Evolutionary conservation across 2,329 filamentous ascomycete species (phyloP).

Genomic region (Fusarium annulatum): DNA sequence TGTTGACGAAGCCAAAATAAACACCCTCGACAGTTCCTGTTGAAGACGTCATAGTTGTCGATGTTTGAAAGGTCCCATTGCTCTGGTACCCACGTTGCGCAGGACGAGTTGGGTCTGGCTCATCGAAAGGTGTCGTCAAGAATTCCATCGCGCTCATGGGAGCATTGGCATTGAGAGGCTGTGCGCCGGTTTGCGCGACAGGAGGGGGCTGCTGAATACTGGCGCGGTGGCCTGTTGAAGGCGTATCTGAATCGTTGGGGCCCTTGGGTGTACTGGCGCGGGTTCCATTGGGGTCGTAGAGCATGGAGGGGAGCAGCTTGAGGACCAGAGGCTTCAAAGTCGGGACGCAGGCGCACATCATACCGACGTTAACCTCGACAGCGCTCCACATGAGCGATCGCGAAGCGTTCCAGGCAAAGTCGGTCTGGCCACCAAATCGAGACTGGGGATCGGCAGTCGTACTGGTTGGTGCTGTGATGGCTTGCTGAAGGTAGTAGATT

Average conservation of each 20-base stretch:
- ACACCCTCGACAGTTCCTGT: conserved; percentile 54
- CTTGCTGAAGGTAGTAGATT: conserved; percentile 88
- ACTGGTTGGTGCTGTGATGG: conserved; percentile 60
- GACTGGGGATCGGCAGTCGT: conserved; percentile 52
- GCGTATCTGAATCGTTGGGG: conserved; percentile 47
- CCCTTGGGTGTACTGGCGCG: conserved; percentile 45
- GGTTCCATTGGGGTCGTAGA: conserved; percentile 63
- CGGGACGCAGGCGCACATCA: conserved; percentile 92
- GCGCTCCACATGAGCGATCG: conserved; percentile 93
- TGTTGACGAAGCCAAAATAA: conserved; percentile 83
- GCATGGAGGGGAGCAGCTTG: conserved; percentile 66
- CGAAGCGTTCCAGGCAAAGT: conserved; percentile 80
- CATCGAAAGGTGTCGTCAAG: conserved; percentile 56
- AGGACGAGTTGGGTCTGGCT: conserved; percentile 16
- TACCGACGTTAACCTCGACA: conserved; percentile 90
- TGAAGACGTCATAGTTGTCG: conserved; percentile 52
- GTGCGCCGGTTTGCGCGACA: conserved; percentile 30
- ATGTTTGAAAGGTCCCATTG: conserved; percentile 19
- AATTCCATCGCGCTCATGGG: conserved; percentile 58
- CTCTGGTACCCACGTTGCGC: conserved; percentile 20
- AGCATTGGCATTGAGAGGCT: conserved; percentile 43
- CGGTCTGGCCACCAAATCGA: conserved; percentile 62
- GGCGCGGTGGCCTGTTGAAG: conserved; percentile 38
- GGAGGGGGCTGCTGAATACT: conserved; percentile 43
- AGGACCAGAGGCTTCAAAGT: conserved; percentile 88